Conservation (phyloP, 1,284 basidiomycete species). For the Trametes polyzona region DNA sequence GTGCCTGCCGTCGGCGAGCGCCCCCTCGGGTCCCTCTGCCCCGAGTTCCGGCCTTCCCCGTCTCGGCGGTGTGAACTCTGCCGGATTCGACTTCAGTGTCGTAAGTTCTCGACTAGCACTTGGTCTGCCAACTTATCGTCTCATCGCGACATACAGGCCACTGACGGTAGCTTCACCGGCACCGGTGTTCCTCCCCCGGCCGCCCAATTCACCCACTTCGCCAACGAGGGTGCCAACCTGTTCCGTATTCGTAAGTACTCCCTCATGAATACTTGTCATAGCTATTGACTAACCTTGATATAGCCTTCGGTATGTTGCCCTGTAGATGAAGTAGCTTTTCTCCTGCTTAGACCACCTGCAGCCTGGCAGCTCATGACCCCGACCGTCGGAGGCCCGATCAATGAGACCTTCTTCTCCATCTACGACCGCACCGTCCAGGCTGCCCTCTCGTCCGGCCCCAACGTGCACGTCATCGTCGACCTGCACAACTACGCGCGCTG, state of each 20-base stretch:
- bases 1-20: slow-evolving; percentile 31
- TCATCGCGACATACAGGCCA: slow-evolving; percentile 31
- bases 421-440: slow-evolving; percentile 55
- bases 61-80: slow-evolving; percentile 48
- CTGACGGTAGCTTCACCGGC: slow-evolving; percentile 48
- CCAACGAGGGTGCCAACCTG: slow-evolving; percentile 47
- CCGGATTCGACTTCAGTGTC: slow-evolving; percentile 41
- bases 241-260: slow-evolving; percentile 47
- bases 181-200: slow-evolving; percentile 42
- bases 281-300: background rate
- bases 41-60: slow-evolving; percentile 35
- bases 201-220: slow-evolving; percentile 49
- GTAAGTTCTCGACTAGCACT: slow-evolving; percentile 22
- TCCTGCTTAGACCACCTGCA: background rate
- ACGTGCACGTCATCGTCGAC: slow-evolving; percentile 57
- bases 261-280: background rate
- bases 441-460: slow-evolving; percentile 44
- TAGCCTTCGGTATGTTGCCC: slow-evolving; percentile 36
- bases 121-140: no score
- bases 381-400: slow-evolving; percentile 49
- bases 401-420: slow-evolving; percentile 42
- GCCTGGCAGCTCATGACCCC: slow-evolving; percentile 60
- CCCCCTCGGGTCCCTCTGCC: slow-evolving; percentile 10
- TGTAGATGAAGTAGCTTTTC: background rate
- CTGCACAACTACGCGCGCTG: slow-evolving; percentile 58